Base-by-base conservation (phyloP, 805 yeast genomes). In the Yamadazyma olivae region DNA sequence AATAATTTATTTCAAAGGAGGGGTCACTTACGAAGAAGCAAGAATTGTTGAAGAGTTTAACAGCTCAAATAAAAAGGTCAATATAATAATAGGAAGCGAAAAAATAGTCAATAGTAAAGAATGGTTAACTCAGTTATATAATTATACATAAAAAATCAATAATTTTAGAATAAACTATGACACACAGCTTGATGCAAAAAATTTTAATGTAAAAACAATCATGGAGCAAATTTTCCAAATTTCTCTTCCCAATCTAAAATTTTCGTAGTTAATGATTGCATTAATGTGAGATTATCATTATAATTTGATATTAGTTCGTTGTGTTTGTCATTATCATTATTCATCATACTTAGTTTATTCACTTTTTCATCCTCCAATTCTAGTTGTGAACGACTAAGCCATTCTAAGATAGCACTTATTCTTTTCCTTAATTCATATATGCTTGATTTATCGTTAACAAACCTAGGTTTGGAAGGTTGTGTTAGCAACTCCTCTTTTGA, bases 1-100 rank as follows among this genome's bases (percentile, higher is more conserved):
- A n/a, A 71, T 85, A 3, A 64, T 85, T 1, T 85, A 79, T 53
- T 61, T 84, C 35, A 77, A 87, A 34, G 98, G 97, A 5, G 99
- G 99, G 12, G 83, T 76, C 2, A 91, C 98, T 1, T 88, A 78
- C 54, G 98, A 91, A 57, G 99, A 93, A 56, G 86, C 95, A 0
- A 74, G 96, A 43, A 61, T 89, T 17, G 78, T 90, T 4, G 78
- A 83, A 36, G 85, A 88, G 42, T 68, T 89, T 44, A 39, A 46
- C 28, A 31, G 40, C 9, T 64, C 76, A 17, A 71, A 67, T 35
- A 74, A 74, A 23, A 77, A 75, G 7, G 70, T 84, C 30, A 75
- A 87, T 44, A 67, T 86, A 12, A 70, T 88, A 1, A 61, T 90
- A n/a, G 99, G 99, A 6, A 89, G 96, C 18, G 70, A 66, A 40